These are phyloP conservation scores for Pseudotsuga menziesii DNA, from an alignment of 75 land plant species.

Conservation along the genomic window DNA sequence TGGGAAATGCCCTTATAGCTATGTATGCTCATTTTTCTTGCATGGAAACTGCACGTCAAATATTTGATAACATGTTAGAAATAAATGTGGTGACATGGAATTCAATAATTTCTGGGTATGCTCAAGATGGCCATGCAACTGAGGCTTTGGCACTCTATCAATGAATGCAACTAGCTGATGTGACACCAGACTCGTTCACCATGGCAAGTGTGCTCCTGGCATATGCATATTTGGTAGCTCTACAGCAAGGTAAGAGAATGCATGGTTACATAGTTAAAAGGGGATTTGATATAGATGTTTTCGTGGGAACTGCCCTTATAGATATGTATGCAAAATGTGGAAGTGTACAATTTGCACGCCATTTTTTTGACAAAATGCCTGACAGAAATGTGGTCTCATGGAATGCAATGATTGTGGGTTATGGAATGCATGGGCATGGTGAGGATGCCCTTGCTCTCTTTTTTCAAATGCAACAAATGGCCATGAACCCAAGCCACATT, in stretches of 20 bases:
- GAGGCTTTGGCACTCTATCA: slow-evolving; percentile 10
- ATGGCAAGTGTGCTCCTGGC: slow-evolving; percentile 18
- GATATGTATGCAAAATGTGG: slow-evolving; percentile 18
- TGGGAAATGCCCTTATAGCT: slow-evolving; percentile 33
- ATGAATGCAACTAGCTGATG: slow-evolving; percentile 9
- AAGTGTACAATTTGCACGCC: slow-evolving; percentile 4
- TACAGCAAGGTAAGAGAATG: not conserved
- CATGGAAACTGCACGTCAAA: slow-evolving; percentile 11
- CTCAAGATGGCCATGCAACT: slow-evolving; percentile 15
- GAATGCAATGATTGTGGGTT: slow-evolving; percentile 24
- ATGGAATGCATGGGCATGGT: not conserved
- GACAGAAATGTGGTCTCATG: slow-evolving; percentile 10
- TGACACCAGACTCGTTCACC: slow-evolving; percentile 17
- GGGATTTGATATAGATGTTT: not conserved
- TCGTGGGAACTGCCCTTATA: slow-evolving; percentile 14
- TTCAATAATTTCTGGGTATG: slow-evolving; percentile 30
- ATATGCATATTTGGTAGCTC: not conserved
- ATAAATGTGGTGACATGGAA: slow-evolving; percentile 41
- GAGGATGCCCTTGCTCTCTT: slow-evolving; percentile 29
- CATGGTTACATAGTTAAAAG: slow-evolving; percentile 6
- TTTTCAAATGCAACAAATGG: slow-evolving; percentile 24
- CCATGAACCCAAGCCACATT: slow-evolving; percentile 15
- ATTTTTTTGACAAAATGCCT: slow-evolving; percentile 8
- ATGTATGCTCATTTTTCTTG: slow-evolving; percentile 27
- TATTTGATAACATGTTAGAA: slow-evolving; percentile 20